Conservation (phyloP, 768 basidiomycete species). For the Clitopilus passeckerianus region DNA sequence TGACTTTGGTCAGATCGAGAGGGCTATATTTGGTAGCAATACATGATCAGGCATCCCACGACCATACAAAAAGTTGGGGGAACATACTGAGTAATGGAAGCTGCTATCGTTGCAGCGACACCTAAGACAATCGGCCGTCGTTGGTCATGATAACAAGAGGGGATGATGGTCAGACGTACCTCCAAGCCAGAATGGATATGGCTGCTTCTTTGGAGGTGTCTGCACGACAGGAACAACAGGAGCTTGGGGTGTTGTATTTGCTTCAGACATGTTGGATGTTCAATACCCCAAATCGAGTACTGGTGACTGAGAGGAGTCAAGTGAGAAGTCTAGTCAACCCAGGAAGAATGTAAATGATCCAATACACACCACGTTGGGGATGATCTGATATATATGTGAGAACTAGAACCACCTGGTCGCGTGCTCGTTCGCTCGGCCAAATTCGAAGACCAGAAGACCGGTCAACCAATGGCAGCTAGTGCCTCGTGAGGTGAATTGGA, state of each 20-base stretch:
- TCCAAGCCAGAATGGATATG: slow-evolving; percentile 85
- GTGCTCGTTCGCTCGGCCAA: not conserved
- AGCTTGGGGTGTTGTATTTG: not conserved
- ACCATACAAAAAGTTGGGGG: not conserved
- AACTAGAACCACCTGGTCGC: not conserved
- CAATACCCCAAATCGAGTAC: not conserved
- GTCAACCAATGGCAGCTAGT: not conserved
- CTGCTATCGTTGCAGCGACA: slow-evolving; percentile 81
- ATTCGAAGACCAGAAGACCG: not conserved
- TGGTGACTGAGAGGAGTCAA: not conserved
- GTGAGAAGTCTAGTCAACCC: not conserved
- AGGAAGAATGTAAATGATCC: not conserved
- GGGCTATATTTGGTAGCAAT: slow-evolving; percentile 38
- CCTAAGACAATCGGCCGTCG: slow-evolving; percentile 26
- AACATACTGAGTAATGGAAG: slow-evolving; percentile 80
- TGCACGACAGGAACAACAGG: slow-evolving; percentile 5
- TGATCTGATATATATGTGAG: not conserved
- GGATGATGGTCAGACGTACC: slow-evolving; percentile 32
- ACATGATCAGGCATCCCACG: not conserved
- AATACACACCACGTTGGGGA: not conserved
- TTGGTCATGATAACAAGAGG: not conserved
- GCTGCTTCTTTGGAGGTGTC: slow-evolving; percentile 49
- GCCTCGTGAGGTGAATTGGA: not conserved
- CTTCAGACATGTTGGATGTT: not conserved
- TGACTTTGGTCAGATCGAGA: slow-evolving; percentile 86